A percentile compares a stretch with the other conserved stretches of the same genome.
phyloP scores from a whole-genome alignment of 1,139 yeast genomes.

The Protomyces macrosporus region DNA sequence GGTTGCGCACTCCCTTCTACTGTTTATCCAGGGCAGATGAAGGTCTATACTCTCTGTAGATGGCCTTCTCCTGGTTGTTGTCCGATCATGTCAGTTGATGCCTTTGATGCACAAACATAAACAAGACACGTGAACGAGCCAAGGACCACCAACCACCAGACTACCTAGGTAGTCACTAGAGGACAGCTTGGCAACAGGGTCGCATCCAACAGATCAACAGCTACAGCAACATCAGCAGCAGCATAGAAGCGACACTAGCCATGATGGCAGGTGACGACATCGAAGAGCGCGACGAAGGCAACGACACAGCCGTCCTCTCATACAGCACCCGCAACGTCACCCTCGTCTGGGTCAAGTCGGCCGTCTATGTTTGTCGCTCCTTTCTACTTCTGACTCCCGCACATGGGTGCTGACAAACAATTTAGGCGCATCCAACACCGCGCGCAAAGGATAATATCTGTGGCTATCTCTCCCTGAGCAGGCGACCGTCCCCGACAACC shows the following conservation, averaged over 20 bases:
- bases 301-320: conserved; percentile 17
- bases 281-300: conserved; percentile 15
- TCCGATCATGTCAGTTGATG: no score
- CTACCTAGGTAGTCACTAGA: no score
- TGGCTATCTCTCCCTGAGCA: conserved; percentile 47
- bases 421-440: conserved; percentile 59
- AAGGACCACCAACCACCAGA: no score
- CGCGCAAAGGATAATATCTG: conserved; percentile 68
- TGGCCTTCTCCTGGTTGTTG: no score
- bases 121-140: no score
- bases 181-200: no score
- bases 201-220: no score
- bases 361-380: conserved; percentile 49
- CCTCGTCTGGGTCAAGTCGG: conserved; percentile 42
- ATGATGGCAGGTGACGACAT: conserved; percentile 7
- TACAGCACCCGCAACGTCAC: conserved; percentile 26
- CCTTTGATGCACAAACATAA: no score
- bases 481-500: conserved; percentile 21
- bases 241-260: neutral
- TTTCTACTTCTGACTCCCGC: neutral
- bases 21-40: no score
- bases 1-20: no score
- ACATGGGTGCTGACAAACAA: neutral
- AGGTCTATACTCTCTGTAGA: no score
- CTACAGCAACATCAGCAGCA: no score